Conservation (phyloP, 192 early-diverging fungal genomes). For the Geranomyces michiganensis region DNA sequence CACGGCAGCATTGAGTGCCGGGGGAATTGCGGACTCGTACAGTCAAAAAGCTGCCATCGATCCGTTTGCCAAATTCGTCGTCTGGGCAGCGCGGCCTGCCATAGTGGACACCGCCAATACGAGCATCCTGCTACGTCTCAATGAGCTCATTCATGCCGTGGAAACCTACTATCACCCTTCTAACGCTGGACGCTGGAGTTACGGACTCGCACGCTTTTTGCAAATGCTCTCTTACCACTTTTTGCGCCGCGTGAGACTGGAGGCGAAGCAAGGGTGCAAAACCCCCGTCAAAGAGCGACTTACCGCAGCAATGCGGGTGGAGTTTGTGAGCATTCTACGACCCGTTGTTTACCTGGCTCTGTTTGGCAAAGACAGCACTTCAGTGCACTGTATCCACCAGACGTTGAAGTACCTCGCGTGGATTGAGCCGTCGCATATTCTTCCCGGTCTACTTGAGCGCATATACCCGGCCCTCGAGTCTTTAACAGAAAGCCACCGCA, state of each 20-base stretch:
- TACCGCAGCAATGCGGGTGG: slow-evolving; percentile 53
- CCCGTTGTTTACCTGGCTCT: slow-evolving; percentile 65
- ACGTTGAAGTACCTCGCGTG: slow-evolving; percentile 75
- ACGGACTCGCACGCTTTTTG: slow-evolving; percentile 70
- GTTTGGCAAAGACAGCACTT: slow-evolving; percentile 74
- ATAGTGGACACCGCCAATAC: slow-evolving; percentile 33
- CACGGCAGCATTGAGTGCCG: slow-evolving; percentile 1
- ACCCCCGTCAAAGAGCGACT: slow-evolving; percentile 64
- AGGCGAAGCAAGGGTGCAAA: slow-evolving; percentile 43
- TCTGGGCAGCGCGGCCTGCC: slow-evolving; percentile 72
- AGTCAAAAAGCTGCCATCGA: slow-evolving; percentile 50
- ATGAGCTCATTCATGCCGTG: slow-evolving; percentile 77
- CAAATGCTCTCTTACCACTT: slow-evolving; percentile 70
- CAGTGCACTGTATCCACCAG: slow-evolving; percentile 60
- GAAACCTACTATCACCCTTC: slow-evolving; percentile 92
- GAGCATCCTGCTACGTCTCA: slow-evolving; percentile 63
- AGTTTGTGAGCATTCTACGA: slow-evolving; percentile 69
- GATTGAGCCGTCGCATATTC: slow-evolving; percentile 75
- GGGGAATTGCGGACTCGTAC: slow-evolving; percentile 3
- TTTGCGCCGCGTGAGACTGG: slow-evolving; percentile 53
- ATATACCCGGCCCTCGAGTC: slow-evolving; percentile 87
- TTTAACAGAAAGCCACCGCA: slow-evolving; percentile 81
- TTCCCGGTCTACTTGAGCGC: slow-evolving; percentile 80
- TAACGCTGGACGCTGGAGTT: slow-evolving; percentile 88
- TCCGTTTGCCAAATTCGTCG: slow-evolving; percentile 76